phyloP scores from a whole-genome alignment of 345 rosid genomes.

The Garcia nutans region DNA sequence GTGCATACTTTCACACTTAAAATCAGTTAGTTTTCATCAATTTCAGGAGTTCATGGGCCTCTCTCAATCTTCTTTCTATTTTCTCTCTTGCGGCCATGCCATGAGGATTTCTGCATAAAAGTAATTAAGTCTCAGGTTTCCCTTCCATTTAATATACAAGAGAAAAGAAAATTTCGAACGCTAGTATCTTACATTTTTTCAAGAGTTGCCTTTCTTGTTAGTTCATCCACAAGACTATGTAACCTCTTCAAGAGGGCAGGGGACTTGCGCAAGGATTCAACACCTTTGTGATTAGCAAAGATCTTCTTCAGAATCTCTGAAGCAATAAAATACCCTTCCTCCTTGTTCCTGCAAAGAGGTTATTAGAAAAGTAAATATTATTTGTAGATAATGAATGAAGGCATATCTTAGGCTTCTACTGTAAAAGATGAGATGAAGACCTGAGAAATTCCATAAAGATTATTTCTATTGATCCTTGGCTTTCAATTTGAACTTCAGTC shows the following conservation, averaged over 20 bases:
- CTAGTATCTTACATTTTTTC: slow-evolving; percentile 48
- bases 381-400: not conserved
- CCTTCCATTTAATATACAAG: not conserved
- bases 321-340: slow-evolving; percentile 77
- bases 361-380: not conserved
- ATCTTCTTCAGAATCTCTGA: slow-evolving; percentile 67
- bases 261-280: slow-evolving; percentile 45
- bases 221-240: slow-evolving; percentile 64
- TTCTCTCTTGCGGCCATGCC: slow-evolving; percentile 43
- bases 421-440: slow-evolving; percentile 30
- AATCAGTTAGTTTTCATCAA: slow-evolving; percentile 20
- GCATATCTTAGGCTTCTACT: not conserved
- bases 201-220: slow-evolving; percentile 46
- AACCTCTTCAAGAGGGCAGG: slow-evolving; percentile 68
- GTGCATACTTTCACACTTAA: not conserved
- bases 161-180: not conserved
- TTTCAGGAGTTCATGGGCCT: slow-evolving; percentile 55
- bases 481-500: slow-evolving; percentile 52
- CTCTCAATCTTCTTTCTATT: slow-evolving; percentile 57
- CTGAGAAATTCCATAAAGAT: slow-evolving; percentile 69
- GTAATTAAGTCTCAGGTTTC: not conserved
- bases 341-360: slow-evolving; percentile 72
- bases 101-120: slow-evolving; percentile 49
- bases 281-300: slow-evolving; percentile 48
- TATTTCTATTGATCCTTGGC: slow-evolving; percentile 57